A percentile compares a stretch with the other conserved stretches of the same genome.
phyloP scores from a whole-genome alignment of 495 filamentous ascomycete species.

The Penicillium chermesinum region DNA sequence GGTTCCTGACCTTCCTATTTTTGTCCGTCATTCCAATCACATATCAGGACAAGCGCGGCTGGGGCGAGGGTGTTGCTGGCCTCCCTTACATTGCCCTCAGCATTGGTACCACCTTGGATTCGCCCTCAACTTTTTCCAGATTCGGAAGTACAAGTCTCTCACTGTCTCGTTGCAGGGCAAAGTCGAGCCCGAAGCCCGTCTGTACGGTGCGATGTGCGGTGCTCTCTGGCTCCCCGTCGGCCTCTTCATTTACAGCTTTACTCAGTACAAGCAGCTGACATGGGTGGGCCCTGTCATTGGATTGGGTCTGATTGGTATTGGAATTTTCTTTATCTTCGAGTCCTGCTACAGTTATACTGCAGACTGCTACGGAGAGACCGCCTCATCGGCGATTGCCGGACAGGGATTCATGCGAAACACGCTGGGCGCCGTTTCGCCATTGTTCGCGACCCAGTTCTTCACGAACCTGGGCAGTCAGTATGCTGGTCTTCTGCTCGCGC shows the following conservation, averaged over 20 bases:
- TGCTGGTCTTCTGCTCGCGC: slow-evolving; percentile 38
- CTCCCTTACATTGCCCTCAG: slow-evolving; percentile 70
- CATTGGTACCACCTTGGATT: slow-evolving; percentile 64
- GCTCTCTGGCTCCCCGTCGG: slow-evolving; percentile 67
- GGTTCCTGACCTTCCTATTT: slow-evolving; percentile 73
- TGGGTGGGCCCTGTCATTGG: slow-evolving; percentile 66
- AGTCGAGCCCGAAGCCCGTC: slow-evolving; percentile 45
- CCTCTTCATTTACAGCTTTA: slow-evolving; percentile 77
- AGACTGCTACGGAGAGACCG: slow-evolving; percentile 42
- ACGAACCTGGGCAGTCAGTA: slow-evolving; percentile 39
- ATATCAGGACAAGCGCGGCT: slow-evolving; percentile 64
- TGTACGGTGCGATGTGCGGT: slow-evolving; percentile 59
- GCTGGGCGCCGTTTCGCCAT: slow-evolving; percentile 45
- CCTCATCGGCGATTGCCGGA: slow-evolving; percentile 43
- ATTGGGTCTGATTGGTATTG: slow-evolving; percentile 33
- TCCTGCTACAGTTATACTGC: slow-evolving; percentile 39
- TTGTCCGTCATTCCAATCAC: slow-evolving; percentile 69
- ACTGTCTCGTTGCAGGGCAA: slow-evolving; percentile 57
- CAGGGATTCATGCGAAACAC: slow-evolving; percentile 47
- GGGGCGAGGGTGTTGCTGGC: slow-evolving; percentile 57
- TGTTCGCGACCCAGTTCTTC: slow-evolving; percentile 48
- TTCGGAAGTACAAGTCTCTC: slow-evolving; percentile 53
- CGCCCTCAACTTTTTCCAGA: slow-evolving; percentile 47
- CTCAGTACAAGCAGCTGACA: slow-evolving; percentile 54
- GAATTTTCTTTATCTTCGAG: slow-evolving; percentile 49